phyloP scores from a whole-genome alignment of 371 early-diverging fungal genomes.

The Mortierella sp. region DNA sequence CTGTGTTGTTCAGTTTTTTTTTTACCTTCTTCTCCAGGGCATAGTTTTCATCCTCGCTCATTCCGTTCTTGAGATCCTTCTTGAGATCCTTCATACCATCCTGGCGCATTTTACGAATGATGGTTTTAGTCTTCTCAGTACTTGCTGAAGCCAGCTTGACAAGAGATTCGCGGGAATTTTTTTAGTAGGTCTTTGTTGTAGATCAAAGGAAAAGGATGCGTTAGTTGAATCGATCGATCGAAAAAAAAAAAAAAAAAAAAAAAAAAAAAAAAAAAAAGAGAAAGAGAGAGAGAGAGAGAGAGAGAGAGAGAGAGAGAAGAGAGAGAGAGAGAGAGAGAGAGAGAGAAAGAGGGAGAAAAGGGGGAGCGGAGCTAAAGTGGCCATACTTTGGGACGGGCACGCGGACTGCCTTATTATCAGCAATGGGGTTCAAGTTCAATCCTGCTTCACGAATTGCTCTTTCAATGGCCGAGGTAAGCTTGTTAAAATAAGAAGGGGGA shows the following conservation, averaged over 20 bases:
- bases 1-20: neutral
- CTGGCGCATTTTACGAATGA: conserved; percentile 75
- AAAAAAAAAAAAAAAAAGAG: conserved; percentile 10
- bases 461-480: conserved; percentile 80
- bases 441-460: conserved; percentile 85
- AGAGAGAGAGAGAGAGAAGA: neutral
- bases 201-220: neutral
- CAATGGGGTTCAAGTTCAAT: conserved; percentile 84
- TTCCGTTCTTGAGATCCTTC: conserved; percentile 64
- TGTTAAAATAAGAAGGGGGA: neutral
- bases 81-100: conserved; percentile 82
- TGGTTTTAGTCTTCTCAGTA: conserved; percentile 78
- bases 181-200: conserved; percentile 69
- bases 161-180: conserved; percentile 85
- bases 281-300: too few species aligned
- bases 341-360: neutral
- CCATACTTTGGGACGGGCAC: conserved; percentile 90
- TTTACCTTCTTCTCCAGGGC: conserved; percentile 70
- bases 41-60: conserved; percentile 70
- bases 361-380: neutral
- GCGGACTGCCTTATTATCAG: conserved; percentile 74
- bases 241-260: conserved; percentile 9
- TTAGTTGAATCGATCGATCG: too few species aligned
- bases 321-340: neutral
- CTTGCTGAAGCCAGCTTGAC: conserved; percentile 70